phyloP scores from a whole-genome alignment of 1,284 basidiomycete species.

The Schizophyllum amplum region DNA sequence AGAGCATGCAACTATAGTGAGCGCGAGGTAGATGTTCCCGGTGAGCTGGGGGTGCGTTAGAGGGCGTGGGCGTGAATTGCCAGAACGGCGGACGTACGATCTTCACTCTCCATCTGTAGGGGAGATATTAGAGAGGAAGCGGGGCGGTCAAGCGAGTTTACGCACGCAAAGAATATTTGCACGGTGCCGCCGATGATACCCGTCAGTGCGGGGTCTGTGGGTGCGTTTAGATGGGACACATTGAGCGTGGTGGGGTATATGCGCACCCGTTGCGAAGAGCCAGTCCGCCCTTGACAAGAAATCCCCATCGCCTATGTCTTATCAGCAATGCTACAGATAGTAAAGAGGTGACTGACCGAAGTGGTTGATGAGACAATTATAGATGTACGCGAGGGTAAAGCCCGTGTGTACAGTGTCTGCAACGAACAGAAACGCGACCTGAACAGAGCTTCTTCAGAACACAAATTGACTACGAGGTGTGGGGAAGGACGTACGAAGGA shows the following conservation, averaged over 20 bases:
- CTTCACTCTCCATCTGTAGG: not conserved
- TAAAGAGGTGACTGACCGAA: slow-evolving; percentile 21
- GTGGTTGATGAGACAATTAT: slow-evolving; percentile 25
- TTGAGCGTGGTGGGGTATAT: not conserved
- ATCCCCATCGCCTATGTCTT: slow-evolving; percentile 16
- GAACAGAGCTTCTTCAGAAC: not conserved
- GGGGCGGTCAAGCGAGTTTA: not conserved
- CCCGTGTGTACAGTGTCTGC: slow-evolving; percentile 26
- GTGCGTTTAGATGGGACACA: not conserved
- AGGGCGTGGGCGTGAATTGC: not conserved
- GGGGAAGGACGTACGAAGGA: not conserved
- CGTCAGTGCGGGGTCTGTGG: not conserved
- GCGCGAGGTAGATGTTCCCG: not conserved
- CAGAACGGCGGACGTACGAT: not conserved
- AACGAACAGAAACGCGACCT: slow-evolving; percentile 25
- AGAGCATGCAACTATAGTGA: not conserved
- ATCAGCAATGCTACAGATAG: not conserved
- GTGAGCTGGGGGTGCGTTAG: not conserved
- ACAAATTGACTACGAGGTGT: not conserved
- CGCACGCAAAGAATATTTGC: not conserved
- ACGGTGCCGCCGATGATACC: not conserved
- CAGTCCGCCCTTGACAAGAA: slow-evolving; percentile 21
- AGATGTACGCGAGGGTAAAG: slow-evolving; percentile 27
- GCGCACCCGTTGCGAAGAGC: slow-evolving; percentile 22
- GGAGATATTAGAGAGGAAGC: not conserved